Evolutionary conservation across 768 basidiomycete genomes (phyloP).

Genomic region (Tylopilus sp.): DNA sequence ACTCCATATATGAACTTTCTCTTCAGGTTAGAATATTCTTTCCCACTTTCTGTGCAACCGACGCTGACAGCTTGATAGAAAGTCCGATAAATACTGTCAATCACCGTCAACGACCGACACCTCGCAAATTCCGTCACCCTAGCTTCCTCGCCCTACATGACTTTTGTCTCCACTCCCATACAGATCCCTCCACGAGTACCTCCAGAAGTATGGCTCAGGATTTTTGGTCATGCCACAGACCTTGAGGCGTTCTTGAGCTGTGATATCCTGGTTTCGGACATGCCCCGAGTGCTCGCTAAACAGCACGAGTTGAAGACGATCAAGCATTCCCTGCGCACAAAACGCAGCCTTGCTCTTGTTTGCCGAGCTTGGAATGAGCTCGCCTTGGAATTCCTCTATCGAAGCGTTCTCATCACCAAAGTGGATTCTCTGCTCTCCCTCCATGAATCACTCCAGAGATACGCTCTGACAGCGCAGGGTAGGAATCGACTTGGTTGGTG

Average conservation of each 20-base stretch:
- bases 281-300: slow-evolving; percentile 18
- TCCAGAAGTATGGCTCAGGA: slow-evolving; percentile 29
- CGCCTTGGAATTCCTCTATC: slow-evolving; percentile 21
- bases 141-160: slow-evolving; percentile 9
- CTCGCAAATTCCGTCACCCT: neutral
- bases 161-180: neutral
- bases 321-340: slow-evolving; percentile 23
- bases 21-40: neutral
- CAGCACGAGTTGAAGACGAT: slow-evolving; percentile 13
- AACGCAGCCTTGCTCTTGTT: slow-evolving; percentile 21
- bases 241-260: slow-evolving; percentile 11
- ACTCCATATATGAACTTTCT: slow-evolving; percentile 9
- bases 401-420: slow-evolving; percentile 20
- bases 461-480: neutral
- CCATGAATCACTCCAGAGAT: slow-evolving; percentile 11
- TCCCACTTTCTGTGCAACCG: slow-evolving; percentile 1
- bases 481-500: slow-evolving; percentile 21
- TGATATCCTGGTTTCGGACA: slow-evolving; percentile 9
- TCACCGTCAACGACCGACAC: neutral
- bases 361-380: slow-evolving; percentile 24
- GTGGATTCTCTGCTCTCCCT: slow-evolving; percentile 16
- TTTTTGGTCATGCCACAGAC: slow-evolving; percentile 22
- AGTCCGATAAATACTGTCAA: neutral
- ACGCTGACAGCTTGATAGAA: neutral
- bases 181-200: slow-evolving; percentile 14